phyloP scores from a whole-genome alignment of 2,329 filamentous ascomycete genomes.

The Rhinocladiella similis region DNA sequence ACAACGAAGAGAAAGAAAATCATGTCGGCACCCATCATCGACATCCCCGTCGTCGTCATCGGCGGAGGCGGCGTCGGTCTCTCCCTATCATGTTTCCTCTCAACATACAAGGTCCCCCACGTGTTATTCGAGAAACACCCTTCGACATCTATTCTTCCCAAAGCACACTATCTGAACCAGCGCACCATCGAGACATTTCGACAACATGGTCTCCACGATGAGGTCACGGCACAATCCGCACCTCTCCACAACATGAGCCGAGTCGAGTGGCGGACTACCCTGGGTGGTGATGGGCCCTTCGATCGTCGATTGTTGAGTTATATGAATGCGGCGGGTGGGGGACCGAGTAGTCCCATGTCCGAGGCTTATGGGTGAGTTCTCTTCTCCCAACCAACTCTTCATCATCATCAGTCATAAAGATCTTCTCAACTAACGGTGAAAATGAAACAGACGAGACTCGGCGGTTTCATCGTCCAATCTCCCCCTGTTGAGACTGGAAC shows the following conservation, averaged over 20 bases:
- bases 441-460: not conserved
- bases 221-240: conserved; percentile 26
- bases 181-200: conserved; percentile 32
- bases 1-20: too few species aligned
- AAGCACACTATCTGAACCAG: conserved; percentile 35
- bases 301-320: conserved; percentile 5
- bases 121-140: conserved; percentile 34
- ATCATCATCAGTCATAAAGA: not conserved
- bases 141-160: conserved; percentile 35
- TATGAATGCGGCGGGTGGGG: not conserved
- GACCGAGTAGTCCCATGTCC: not conserved
- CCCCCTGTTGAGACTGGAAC: conserved; percentile 35
- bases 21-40: not conserved
- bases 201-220: conserved; percentile 32
- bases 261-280: conserved; percentile 35
- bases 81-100: conserved; percentile 33
- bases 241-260: conserved; percentile 31
- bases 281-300: conserved; percentile 29
- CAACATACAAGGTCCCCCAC: conserved; percentile 30
- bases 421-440: not conserved
- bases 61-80: conserved; percentile 35
- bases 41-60: conserved; percentile 30
- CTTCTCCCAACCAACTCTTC: not conserved
- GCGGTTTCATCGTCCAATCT: conserved; percentile 4
- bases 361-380: conserved; percentile 33